Evolutionary conservation across 2,329 filamentous ascomycete species (phyloP).

Genomic region (Beauveria sp.): DNA sequence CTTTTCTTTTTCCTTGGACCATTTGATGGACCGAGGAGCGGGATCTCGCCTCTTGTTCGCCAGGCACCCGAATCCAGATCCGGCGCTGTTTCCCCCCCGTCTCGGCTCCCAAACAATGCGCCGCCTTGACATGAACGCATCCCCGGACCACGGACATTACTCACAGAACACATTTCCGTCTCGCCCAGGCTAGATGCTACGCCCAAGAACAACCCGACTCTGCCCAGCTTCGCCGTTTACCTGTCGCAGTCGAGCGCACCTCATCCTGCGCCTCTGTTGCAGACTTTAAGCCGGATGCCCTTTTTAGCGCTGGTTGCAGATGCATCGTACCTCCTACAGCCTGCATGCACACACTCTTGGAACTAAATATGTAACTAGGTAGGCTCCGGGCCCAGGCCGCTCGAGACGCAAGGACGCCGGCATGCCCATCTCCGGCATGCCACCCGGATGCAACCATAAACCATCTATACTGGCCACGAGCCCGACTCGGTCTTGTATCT

Average conservation of each 20-base stretch:
- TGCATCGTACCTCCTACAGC: background rate
- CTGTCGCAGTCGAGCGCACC: background rate
- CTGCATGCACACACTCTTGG: background rate
- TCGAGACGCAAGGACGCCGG: background rate
- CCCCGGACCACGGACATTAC: too few species aligned
- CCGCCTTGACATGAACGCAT: too few species aligned
- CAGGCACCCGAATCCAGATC: too few species aligned
- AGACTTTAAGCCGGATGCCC: background rate
- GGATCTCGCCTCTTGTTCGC: too few species aligned
- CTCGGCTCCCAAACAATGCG: too few species aligned
- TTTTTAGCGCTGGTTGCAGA: background rate
- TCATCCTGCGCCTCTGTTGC: background rate
- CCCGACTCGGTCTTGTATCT: background rate
- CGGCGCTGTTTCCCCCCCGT: too few species aligned
- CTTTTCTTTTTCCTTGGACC: too few species aligned
- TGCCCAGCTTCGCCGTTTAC: background rate
- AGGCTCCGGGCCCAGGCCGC: conserved; percentile 2
- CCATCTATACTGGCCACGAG: background rate
- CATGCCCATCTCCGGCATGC: conserved; percentile 4
- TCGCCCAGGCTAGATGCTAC: too few species aligned
- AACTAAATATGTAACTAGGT: background rate
- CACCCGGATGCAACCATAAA: background rate
- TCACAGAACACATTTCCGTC: too few species aligned
- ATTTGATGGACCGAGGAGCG: too few species aligned
- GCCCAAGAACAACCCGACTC: background rate